Percentiles rank a stretch among this genome's conserved stretches.
Conservation (phyloP, 345 rosid species). For the Eucalyptus tenuipes region DNA sequence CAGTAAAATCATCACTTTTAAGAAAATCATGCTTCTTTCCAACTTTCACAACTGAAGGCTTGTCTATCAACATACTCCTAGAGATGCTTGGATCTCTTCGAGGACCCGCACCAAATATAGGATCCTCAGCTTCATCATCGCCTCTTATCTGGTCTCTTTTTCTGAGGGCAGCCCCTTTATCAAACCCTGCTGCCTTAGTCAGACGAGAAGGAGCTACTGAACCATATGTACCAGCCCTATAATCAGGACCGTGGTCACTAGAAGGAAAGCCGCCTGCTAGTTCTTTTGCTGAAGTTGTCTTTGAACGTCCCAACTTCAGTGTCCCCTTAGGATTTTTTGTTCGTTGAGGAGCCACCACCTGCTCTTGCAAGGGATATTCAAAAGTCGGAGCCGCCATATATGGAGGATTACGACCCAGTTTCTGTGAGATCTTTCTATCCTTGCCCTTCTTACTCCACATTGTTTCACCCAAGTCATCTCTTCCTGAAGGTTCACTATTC, state of each 20-base stretch:
- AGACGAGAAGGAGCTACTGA: slow-evolving; percentile 21
- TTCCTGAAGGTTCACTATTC: slow-evolving; percentile 48
- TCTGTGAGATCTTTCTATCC: slow-evolving; percentile 35
- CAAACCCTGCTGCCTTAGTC: slow-evolving; percentile 25
- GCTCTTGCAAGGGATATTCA: slow-evolving; percentile 31
- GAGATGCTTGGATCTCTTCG: slow-evolving; percentile 27
- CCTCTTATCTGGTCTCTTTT: slow-evolving; percentile 35
- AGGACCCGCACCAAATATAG: slow-evolving; percentile 50
- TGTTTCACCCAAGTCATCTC: slow-evolving; percentile 46
- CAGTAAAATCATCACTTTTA: slow-evolving; percentile 26
- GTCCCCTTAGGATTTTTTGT: slow-evolving; percentile 55
- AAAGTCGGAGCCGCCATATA: slow-evolving; percentile 23
- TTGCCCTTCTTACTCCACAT: slow-evolving; percentile 48
- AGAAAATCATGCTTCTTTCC: slow-evolving; percentile 41
- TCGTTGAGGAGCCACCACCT: slow-evolving; percentile 34
- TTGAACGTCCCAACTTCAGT: slow-evolving; percentile 40
- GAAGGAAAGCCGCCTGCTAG: slow-evolving; percentile 22
- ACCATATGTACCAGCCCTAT: slow-evolving; percentile 31
- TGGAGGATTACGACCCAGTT: slow-evolving; percentile 26
- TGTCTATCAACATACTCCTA: slow-evolving; percentile 11
- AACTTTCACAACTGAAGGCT: slow-evolving; percentile 28
- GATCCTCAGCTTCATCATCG: slow-evolving; percentile 43
- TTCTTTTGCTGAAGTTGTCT: slow-evolving; percentile 23
- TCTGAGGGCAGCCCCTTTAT: slow-evolving; percentile 27
- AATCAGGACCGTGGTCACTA: slow-evolving; percentile 28